These are phyloP conservation scores for Nemania bipapillata DNA, from an alignment of 2,329 filamentous ascomycete species.

Conservation along the genomic window DNA sequence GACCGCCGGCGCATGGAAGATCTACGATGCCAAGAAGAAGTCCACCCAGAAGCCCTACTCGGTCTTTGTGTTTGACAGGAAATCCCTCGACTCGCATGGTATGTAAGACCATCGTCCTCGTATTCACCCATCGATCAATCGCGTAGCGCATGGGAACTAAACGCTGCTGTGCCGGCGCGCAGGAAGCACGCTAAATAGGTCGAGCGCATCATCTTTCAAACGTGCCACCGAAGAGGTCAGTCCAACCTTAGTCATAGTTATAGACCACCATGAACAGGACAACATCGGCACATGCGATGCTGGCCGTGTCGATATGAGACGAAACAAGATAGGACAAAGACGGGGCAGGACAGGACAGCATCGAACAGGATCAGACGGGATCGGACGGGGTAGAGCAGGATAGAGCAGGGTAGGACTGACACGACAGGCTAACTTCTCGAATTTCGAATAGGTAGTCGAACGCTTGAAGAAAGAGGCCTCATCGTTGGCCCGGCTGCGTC, in stretches of 20 bases:
- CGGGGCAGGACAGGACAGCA: neutral
- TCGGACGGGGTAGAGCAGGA: neutral
- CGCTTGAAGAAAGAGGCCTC: slow-evolving; percentile 91
- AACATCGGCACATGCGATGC: neutral
- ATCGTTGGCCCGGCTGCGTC: slow-evolving; percentile 84
- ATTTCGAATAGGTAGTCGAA: slow-evolving; percentile 70
- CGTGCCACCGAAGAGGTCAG: slow-evolving; percentile 81
- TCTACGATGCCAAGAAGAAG: slow-evolving; percentile 97
- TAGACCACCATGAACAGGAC: neutral
- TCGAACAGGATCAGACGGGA: neutral
- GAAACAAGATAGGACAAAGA: neutral
- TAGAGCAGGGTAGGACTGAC: neutral
- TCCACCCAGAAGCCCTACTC: slow-evolving; percentile 88
- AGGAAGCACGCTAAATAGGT: slow-evolving; percentile 68
- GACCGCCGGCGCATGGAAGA: slow-evolving; percentile 92
- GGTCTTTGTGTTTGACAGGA: slow-evolving; percentile 94
- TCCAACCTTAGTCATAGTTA: neutral
- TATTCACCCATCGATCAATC: no score
- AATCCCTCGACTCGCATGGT: slow-evolving; percentile 77
- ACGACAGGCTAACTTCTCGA: slow-evolving; percentile 24
- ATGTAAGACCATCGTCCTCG: neutral
- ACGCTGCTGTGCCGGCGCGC: neutral
- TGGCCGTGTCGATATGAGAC: neutral
- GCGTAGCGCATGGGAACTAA: neutral
- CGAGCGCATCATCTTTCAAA: slow-evolving; percentile 76